phyloP scores from a whole-genome alignment of 352 stramenopile species.

The Phytophthora sp. region DNA sequence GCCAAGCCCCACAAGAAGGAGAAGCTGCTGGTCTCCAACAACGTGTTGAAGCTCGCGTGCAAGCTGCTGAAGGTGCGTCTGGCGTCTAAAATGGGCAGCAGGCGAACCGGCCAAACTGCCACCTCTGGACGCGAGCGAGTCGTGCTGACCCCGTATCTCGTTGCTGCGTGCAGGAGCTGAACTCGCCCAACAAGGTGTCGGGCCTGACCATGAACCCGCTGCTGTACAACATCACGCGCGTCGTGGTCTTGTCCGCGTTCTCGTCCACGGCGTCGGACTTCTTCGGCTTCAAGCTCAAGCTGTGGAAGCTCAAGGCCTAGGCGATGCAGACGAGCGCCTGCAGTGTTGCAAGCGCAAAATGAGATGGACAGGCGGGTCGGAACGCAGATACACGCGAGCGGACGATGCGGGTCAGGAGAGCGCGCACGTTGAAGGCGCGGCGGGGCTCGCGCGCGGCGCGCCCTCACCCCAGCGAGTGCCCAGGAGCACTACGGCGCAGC shows the following conservation, averaged over 20 bases:
- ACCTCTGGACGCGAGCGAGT: not conserved
- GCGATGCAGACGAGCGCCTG: not conserved
- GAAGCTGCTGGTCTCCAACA: conserved; percentile 90
- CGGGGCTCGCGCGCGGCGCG: too few relatives aligned
- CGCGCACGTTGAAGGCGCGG: conserved; percentile 12
- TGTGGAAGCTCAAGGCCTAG: conserved; percentile 90
- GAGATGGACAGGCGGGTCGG: conserved; percentile 35
- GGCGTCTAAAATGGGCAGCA: not conserved
- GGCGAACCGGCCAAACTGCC: conserved; percentile 1
- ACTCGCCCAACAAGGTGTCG: conserved; percentile 91
- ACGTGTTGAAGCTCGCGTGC: conserved; percentile 91
- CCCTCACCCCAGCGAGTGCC: too few relatives aligned
- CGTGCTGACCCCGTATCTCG: conserved; percentile 25
- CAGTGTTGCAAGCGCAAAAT: conserved; percentile 13
- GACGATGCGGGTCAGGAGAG: conserved; percentile 15
- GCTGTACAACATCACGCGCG: conserved; percentile 90
- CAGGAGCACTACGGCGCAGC: conserved; percentile 7
- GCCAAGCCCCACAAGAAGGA: conserved; percentile 90
- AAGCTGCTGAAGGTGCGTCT: conserved; percentile 85
- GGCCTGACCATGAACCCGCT: conserved; percentile 91
- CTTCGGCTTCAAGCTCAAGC: conserved; percentile 92
- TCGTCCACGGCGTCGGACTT: conserved; percentile 90
- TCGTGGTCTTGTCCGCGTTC: conserved; percentile 90
- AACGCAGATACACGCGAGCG: conserved; percentile 16
- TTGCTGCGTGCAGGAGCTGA: conserved; percentile 64